Evolutionary conservation across 371 early-diverging fungal species (phyloP), one percentile per base, ranked within the genome.

Genomic region (Mucor velutinosus): DNA sequence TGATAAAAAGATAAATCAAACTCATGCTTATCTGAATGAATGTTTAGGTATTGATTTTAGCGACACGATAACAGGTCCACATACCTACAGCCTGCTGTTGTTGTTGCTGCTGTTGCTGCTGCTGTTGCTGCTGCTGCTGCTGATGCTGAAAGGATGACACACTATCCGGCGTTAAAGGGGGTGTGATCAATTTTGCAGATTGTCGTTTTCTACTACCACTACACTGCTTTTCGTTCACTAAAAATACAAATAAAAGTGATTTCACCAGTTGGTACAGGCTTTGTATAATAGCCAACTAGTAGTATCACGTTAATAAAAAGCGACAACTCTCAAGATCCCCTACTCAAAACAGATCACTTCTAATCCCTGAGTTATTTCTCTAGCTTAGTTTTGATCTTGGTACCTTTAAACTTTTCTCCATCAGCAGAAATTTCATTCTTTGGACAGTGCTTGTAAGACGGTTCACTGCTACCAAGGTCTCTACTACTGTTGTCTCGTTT

Each of bases 261-360:
- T 64, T 64, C 19, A 64, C 64, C 35, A 64, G 41, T 15, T 64
- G 64, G 27, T 64, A 47, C 29, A 64, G 30, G 25, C 37, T 49
- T 33, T 39, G 45, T 27, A 56, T 37, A 6, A 64, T 56, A 6
- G 21, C 19, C 21, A 64, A 64, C 64, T 63, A 39, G 30, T 30
- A 21, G 10, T 8, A 47, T 47, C 8, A 47, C 21, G 47, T 47
- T 21, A 47, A 8, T 0, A 45, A 45, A 0, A 8, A 11, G 10
- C 19, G 15, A 27, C 1, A 35, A 12, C 51, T 2, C 1, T 12
- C 37, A 35, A 12, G 37, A 19, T 57, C 33, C 57, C 57, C 32
- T 56, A n/a, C 19, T 5, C 32, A 33, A 32, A 30, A 17, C 0
- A 10, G n/a, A 51, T 19, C 32, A 19, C 11, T 45, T 32, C 12